Evolutionary conservation across 2,329 filamentous ascomycete species (phyloP).

Genomic region (Calcarisporium arbuscula): DNA sequence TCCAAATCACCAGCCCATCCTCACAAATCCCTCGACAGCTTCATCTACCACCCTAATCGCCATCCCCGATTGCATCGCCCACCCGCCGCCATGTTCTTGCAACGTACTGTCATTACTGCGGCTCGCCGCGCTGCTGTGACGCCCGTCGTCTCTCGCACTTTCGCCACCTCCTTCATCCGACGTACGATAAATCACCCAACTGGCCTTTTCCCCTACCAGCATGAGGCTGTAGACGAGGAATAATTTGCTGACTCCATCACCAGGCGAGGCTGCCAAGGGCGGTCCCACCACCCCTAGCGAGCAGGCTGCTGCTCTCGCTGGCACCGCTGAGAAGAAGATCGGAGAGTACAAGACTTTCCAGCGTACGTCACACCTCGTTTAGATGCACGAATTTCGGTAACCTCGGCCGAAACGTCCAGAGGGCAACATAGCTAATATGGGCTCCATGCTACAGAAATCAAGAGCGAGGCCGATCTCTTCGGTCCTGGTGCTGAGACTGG

Average conservation of each 20-base stretch:
- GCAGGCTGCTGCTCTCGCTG: slow-evolving; percentile 29
- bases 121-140: slow-evolving; percentile 52
- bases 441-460: slow-evolving; percentile 63
- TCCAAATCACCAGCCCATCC: slow-evolving; percentile 37
- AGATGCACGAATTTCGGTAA: slow-evolving; percentile 10
- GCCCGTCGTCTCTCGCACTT: slow-evolving; percentile 51
- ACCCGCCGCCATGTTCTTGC: slow-evolving; percentile 51
- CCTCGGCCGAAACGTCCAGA: slow-evolving; percentile 17
- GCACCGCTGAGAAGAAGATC: slow-evolving; percentile 38
- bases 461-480: slow-evolving; percentile 73
- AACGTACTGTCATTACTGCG: slow-evolving; percentile 55
- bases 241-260: no score
- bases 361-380: slow-evolving; percentile 34
- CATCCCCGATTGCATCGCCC: slow-evolving; percentile 9
- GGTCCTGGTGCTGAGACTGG: slow-evolving; percentile 76
- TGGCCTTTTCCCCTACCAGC: slow-evolving; percentile 21
- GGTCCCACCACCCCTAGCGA: slow-evolving; percentile 24
- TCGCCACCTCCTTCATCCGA: slow-evolving; percentile 54
- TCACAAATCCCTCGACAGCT: slow-evolving; percentile 40
- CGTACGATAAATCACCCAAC: slow-evolving; percentile 44
- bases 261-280: slow-evolving; percentile 32
- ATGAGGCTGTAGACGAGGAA: no score
- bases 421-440: slow-evolving; percentile 15
- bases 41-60: slow-evolving; percentile 15
- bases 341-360: slow-evolving; percentile 38